Evolutionary conservation across 768 basidiomycete species (phyloP).

Genomic region (Cytidiella melzeri): DNA sequence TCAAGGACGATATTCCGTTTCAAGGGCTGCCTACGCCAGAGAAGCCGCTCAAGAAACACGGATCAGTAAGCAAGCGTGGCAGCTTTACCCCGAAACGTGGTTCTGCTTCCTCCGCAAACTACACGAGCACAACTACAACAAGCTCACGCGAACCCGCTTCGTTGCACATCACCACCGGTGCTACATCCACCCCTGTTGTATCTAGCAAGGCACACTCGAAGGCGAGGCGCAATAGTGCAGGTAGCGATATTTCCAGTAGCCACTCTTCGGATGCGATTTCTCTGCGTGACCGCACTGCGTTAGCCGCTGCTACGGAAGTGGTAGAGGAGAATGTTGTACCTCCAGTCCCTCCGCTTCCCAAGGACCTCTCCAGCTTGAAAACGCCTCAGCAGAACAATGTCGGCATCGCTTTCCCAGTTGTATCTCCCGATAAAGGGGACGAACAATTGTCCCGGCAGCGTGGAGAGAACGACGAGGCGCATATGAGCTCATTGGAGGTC

Average conservation of each 20-base stretch:
- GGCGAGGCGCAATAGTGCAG: conserved; percentile 71
- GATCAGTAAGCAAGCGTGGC: conserved; percentile 50
- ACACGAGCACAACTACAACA: conserved; percentile 66
- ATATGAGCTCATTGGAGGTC: conserved; percentile 46
- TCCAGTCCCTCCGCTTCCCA: conserved; percentile 89
- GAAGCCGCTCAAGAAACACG: conserved; percentile 63
- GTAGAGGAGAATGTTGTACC: conserved; percentile 69
- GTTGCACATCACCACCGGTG: conserved; percentile 70
- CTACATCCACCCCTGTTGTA: conserved; percentile 66
- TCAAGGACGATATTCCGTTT: conserved; percentile 38
- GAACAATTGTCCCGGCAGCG: neutral
- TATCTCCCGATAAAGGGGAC: conserved; percentile 7
- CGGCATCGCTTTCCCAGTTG: conserved; percentile 4
- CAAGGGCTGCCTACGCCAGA: conserved; percentile 41
- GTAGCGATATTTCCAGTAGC: conserved; percentile 77
- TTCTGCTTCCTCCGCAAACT: conserved; percentile 84
- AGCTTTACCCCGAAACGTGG: conserved; percentile 84
- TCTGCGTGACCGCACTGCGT: conserved; percentile 61
- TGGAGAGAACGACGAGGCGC: conserved; percentile 33
- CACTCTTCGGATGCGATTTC: conserved; percentile 62
- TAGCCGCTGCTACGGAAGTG: conserved; percentile 53
- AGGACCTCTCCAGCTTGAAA: conserved; percentile 76
- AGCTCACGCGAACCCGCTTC: conserved; percentile 86
- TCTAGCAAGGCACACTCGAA: conserved; percentile 66
- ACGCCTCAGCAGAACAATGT: conserved; percentile 32